A percentile compares a stretch with the other conserved stretches of the same genome.
phyloP scores from a whole-genome alignment of 2,329 filamentous ascomycete genomes.

The Talaromyces sp. region DNA sequence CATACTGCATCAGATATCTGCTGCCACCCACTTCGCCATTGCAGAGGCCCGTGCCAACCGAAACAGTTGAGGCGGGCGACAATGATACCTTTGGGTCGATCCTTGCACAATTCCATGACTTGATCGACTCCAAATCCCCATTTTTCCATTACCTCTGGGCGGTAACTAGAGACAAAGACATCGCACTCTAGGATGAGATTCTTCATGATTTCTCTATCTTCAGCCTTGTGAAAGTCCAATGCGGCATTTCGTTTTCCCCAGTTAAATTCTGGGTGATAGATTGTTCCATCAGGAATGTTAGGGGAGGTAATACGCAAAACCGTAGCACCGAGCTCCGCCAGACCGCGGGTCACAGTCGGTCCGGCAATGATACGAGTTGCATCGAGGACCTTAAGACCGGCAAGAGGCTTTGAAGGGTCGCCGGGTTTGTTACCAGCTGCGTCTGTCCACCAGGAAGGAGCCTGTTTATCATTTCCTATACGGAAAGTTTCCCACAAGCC shows the following conservation, averaged over 20 bases:
- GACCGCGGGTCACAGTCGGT: slow-evolving; percentile 38
- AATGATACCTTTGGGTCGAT: slow-evolving; percentile 3
- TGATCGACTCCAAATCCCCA: slow-evolving; percentile 5
- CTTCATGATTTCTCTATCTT: slow-evolving; percentile 2
- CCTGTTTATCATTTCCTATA: slow-evolving; percentile 8
- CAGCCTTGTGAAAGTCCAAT: slow-evolving; percentile 1
- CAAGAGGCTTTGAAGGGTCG: slow-evolving; percentile 37
- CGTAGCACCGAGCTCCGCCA: slow-evolving; percentile 44
- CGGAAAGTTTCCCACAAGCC: slow-evolving; percentile 3
- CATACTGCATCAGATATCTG: slow-evolving; percentile 6
- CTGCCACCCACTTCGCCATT: slow-evolving; percentile 5
- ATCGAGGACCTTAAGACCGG: slow-evolving; percentile 47
- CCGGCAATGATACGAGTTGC: slow-evolving; percentile 47
- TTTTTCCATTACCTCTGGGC: slow-evolving; percentile 2
- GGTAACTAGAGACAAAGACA: slow-evolving; percentile 4
- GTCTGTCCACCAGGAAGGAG: slow-evolving; percentile 40
- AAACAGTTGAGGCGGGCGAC: slow-evolving; percentile 1
- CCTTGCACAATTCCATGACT: slow-evolving; percentile 1
- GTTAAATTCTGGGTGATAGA: slow-evolving; percentile 6
- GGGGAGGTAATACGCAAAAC: slow-evolving; percentile 12
- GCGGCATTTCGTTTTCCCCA: slow-evolving; percentile 6
- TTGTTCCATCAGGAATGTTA: slow-evolving; percentile 1
- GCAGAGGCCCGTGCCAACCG: slow-evolving; percentile 2
- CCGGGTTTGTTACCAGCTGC: slow-evolving; percentile 16
- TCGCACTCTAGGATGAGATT: neutral